Evolutionary conservation across 2,329 filamentous ascomycete species (phyloP), one percentile per base, ranked within the genome.

Genomic region (Sclerotinia nivalis): DNA sequence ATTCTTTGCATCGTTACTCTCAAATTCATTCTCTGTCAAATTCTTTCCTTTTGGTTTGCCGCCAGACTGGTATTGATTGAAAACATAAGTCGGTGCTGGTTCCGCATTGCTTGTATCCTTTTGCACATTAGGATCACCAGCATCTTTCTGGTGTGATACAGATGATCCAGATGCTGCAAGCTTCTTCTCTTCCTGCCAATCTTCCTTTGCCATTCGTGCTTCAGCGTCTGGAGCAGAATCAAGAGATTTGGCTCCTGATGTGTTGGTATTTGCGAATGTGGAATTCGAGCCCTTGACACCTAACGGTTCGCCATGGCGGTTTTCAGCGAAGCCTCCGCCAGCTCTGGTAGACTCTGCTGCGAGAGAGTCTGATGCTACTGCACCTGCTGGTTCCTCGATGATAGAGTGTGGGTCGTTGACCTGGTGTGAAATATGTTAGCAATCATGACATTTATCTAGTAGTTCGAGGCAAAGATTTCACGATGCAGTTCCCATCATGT

Each of bases 321-420:
- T 91, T 69, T 84, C 79, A 54, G 85, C 81, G 75, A 92, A 93
- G 18, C 79, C 81, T 73, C 91, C 91, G 70, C 84, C 84, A 31
- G 82, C 74, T 60, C 83, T 81, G 71, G 88, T 80, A 0, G 92
- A 96, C 76, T 95, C 89, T 70, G 88, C 90, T 15, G 93, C 93
- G 7, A 96, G 88, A 9, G 91, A 95, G 80, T 91, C 91, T 20
- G 85, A 82, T 58, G 85, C 81, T 1, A 95, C 84, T 37, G 83
- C 76, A 66, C 93, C 93, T 7, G 89, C 82, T 20, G 84, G 82
- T 79, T 96, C 92, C 22, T 82, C 78, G 70, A 84, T 76, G 0
- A 76, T 69, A 40, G 87, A 85, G 60, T 85, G 80, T 69, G 84
- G 82, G 58, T 80, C 79, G 25, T 80, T 80, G 71, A 87, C 85